Evolutionary conservation across 1,284 basidiomycete species (phyloP).

Genomic region (Boletus holoroseus): DNA sequence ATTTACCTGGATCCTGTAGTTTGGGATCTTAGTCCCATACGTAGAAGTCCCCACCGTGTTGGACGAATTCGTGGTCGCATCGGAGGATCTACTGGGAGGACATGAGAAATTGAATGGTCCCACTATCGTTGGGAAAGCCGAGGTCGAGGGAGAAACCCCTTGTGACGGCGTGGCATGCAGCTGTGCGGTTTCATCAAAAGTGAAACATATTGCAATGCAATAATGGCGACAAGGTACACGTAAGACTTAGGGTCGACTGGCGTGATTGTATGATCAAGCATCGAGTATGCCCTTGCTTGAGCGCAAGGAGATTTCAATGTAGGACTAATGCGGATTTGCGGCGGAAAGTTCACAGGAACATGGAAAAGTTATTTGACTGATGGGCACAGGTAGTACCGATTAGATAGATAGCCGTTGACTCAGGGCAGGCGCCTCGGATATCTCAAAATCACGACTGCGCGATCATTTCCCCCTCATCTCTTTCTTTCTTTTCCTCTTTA

Average conservation of each 20-base stretch:
- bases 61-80: no score
- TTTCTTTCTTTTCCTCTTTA: constrained; percentile 29
- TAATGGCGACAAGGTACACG: neutral
- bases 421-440: constrained; percentile 31
- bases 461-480: constrained; percentile 20
- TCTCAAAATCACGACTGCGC: constrained; percentile 30
- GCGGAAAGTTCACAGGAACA: constrained; percentile 22
- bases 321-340: constrained; percentile 2
- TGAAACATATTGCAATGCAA: neutral
- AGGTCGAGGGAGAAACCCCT: neutral
- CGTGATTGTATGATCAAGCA: neutral
- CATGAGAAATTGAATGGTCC: neutral
- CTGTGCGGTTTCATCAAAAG: neutral
- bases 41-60: neutral
- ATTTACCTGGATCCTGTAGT: neutral
- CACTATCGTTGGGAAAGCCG: neutral
- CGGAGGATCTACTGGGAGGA: neutral
- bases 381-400: constrained; percentile 15
- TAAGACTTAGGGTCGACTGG: neutral
- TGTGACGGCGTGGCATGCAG: neutral
- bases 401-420: constrained; percentile 28
- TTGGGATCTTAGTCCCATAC: neutral
- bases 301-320: neutral
- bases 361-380: constrained; percentile 6
- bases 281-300: neutral